Conservation (phyloP, 2,329 filamentous ascomycete species). For the Xylariaceae sp. region DNA sequence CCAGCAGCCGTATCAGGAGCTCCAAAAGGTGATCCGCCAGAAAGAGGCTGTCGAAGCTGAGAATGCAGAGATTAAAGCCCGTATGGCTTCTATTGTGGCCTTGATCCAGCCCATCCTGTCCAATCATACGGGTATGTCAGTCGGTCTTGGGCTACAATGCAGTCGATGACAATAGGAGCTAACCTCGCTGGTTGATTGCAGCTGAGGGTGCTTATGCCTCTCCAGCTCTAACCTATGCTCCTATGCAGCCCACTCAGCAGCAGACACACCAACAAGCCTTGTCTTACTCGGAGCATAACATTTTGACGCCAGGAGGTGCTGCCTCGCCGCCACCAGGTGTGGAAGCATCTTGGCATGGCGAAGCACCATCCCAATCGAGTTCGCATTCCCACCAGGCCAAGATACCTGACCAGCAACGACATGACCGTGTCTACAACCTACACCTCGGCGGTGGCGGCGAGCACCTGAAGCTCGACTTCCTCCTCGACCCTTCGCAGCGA, state of each 20-base stretch:
- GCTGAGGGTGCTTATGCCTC: constrained; percentile 45
- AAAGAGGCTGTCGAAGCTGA: constrained; percentile 81
- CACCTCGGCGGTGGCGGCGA: constrained; percentile 67
- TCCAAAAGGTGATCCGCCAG: constrained; percentile 76
- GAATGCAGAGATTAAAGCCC: constrained; percentile 77
- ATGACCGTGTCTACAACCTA: constrained; percentile 60
- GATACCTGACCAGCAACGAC: constrained; percentile 54
- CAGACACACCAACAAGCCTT: constrained; percentile 38
- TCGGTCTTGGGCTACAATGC: not conserved
- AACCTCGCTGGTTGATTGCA: constrained; percentile 28
- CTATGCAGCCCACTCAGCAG: constrained; percentile 31
- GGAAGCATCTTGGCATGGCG: constrained; percentile 42
- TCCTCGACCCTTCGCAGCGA: constrained; percentile 68
- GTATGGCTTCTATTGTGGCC: constrained; percentile 69
- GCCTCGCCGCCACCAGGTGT: constrained; percentile 45
- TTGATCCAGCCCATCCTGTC: constrained; percentile 66
- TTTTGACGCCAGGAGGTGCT: constrained; percentile 49
- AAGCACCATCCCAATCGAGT: constrained; percentile 34
- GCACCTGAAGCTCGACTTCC: constrained; percentile 74
- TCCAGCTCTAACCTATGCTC: constrained; percentile 27
- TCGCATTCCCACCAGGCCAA: constrained; percentile 38
- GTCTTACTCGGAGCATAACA: constrained; percentile 42
- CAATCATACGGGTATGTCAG: constrained; percentile 36
- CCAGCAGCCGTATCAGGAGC: constrained; percentile 83
- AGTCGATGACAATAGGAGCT: no score